phyloP scores from a whole-genome alignment of 495 filamentous ascomycete genomes.

The Cenococcum geophilum region DNA sequence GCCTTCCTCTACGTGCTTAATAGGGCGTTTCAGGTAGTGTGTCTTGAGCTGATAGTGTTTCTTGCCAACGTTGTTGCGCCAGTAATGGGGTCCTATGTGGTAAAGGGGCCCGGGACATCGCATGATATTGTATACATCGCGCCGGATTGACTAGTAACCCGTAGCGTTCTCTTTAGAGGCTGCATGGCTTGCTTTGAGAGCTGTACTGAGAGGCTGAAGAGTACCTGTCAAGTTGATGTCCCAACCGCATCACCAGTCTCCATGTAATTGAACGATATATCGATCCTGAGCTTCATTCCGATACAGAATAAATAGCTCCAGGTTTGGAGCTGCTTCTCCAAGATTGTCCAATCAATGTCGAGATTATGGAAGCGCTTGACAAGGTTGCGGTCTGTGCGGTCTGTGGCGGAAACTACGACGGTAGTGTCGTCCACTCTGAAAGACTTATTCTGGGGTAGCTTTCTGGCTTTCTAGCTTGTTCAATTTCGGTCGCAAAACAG shows the following conservation, averaged over 20 bases:
- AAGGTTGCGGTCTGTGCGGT: slow-evolving; percentile 13
- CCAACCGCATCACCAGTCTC: too few species aligned
- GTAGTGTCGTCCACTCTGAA: slow-evolving; percentile 1
- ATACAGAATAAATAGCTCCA: slow-evolving; percentile 5
- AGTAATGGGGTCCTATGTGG: slow-evolving; percentile 7
- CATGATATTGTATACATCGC: slow-evolving; percentile 8
- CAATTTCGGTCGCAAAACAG: slow-evolving; percentile 7
- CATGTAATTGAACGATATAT: slow-evolving; percentile 13
- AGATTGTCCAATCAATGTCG: slow-evolving; percentile 8
- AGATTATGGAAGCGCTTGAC: slow-evolving; percentile 9
- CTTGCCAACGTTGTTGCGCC: slow-evolving; percentile 8
- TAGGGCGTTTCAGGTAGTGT: neutral
- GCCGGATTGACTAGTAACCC: neutral
- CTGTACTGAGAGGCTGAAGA: neutral
- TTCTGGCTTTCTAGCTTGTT: slow-evolving; percentile 1
- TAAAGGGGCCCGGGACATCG: slow-evolving; percentile 7
- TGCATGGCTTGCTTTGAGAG: neutral
- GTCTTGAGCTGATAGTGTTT: slow-evolving; percentile 16
- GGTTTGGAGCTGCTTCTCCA: slow-evolving; percentile 9
- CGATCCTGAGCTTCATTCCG: slow-evolving; percentile 8
- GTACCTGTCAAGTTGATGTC: too few species aligned
- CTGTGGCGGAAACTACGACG: slow-evolving; percentile 6
- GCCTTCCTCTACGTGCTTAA: slow-evolving; percentile 6
- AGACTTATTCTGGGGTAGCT: neutral
- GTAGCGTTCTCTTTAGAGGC: neutral